Evolutionary conservation across 2,329 filamentous ascomycete species (phyloP), one percentile per base, ranked within the genome.

Genomic region (Beauveria brongniartii): DNA sequence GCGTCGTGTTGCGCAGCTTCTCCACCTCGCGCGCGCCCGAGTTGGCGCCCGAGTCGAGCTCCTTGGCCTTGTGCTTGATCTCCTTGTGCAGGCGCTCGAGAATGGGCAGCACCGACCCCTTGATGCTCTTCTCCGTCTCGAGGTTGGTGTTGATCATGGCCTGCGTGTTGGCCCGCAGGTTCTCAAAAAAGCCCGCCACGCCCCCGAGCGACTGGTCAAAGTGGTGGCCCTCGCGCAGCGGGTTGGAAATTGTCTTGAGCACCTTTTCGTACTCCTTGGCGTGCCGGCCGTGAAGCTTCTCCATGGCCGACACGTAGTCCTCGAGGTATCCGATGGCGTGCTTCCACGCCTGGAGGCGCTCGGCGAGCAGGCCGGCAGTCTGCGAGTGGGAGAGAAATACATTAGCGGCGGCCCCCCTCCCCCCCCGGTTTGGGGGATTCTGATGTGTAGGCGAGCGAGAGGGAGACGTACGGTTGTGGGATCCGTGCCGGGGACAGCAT

Each of bases 261-360:
- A 94, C 87, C 76, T 90, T 93, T 78, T 97, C 92, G 70, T 96
- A 96, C 74, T 97, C 93, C 78, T 96, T 97, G 59, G 91, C 86
- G 67, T 96, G 89, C 12, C 84, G 82, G 71, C 87, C 88, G 71
- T 97, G 88, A 62, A 91, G 81, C 80, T 93, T 97, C 74, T 96
- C 92, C 3, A 92, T 90, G 7, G 89, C 87, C 34, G 78, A 79
- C 69, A 97, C 82, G 73, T 97, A 99, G 56, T 96, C 91, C 75
- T 97, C 92, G 53, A 99, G 82, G 71, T 96, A 93, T 61, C 82
- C 90, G 64, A 92, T 90, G 63, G 92, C 91, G 73, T 97, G 93
- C 74, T 97, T 97, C 92, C 92, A 99, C 52, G 94, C 94, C 69
- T 90, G 89, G 63, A 99, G 81, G 65, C 94, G 86, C 78, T 97